Evolutionary conservation across 495 filamentous ascomycete genomes (phyloP).

Genomic region (Hypoxylon fragiforme): DNA sequence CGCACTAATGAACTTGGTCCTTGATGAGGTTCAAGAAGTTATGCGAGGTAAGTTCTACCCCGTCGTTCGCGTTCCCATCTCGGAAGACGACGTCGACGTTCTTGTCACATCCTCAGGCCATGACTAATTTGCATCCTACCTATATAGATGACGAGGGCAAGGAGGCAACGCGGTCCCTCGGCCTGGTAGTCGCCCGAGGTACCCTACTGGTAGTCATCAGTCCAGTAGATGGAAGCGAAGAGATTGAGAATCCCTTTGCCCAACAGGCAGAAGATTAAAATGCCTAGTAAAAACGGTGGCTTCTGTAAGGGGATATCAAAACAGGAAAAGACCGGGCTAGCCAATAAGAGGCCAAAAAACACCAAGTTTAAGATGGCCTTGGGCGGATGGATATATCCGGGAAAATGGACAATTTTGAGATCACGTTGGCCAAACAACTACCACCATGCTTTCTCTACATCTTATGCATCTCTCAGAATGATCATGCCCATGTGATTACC

Average conservation of each 20-base stretch:
- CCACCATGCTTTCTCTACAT: too few species aligned
- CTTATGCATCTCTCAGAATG: too few species aligned
- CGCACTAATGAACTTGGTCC: slow-evolving; percentile 94
- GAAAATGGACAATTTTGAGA: too few species aligned
- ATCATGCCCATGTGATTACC: too few species aligned
- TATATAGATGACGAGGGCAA: slow-evolving; percentile 86
- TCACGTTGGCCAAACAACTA: too few species aligned
- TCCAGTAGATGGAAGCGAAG: slow-evolving; percentile 90
- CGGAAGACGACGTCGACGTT: not conserved
- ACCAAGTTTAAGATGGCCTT: too few species aligned
- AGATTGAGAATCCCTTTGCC: slow-evolving; percentile 92
- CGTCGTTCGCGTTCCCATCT: not conserved
- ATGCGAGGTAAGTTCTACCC: slow-evolving; percentile 67
- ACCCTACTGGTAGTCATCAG: slow-evolving; percentile 91
- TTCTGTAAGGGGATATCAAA: not conserved
- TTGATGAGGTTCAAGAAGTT: slow-evolving; percentile 90
- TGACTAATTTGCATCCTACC: slow-evolving; percentile 14
- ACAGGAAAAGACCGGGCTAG: not conserved
- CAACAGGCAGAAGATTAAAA: slow-evolving; percentile 62
- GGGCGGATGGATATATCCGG: too few species aligned
- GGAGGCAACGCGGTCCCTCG: slow-evolving; percentile 77
- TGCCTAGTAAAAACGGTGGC: not conserved
- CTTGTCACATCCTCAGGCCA: not conserved
- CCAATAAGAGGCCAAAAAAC: too few species aligned
- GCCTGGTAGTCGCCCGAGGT: slow-evolving; percentile 88